A percentile compares a stretch with the other conserved stretches of the same genome.
phyloP scores from a whole-genome alignment of 495 filamentous ascomycete species.

The Cetradonia linearis region DNA sequence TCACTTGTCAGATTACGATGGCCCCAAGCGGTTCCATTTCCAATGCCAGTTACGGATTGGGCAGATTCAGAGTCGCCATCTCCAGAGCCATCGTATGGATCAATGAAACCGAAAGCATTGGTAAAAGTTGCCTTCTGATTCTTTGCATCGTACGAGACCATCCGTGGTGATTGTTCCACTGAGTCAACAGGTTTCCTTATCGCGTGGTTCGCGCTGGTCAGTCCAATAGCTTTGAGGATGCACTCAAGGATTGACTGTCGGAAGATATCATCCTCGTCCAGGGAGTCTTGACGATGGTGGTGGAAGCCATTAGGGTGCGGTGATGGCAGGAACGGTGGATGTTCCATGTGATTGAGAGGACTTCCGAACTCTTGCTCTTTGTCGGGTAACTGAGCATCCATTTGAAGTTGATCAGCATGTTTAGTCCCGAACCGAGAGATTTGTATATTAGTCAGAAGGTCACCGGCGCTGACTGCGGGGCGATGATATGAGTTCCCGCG shows the following conservation, averaged over 20 bases:
- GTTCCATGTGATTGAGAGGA: constrained; percentile 50
- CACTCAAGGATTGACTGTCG: constrained; percentile 86
- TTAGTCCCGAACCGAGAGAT: constrained; percentile 47
- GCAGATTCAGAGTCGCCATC: constrained; percentile 86
- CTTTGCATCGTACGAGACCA: constrained; percentile 76
- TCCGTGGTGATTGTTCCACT: constrained; percentile 69
- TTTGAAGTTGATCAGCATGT: constrained; percentile 13
- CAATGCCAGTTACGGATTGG: constrained; percentile 53
- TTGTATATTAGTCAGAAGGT: constrained; percentile 72
- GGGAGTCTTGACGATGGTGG: constrained; percentile 57
- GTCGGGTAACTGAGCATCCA: constrained; percentile 20
- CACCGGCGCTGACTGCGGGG: constrained; percentile 54
- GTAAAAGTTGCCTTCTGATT: constrained; percentile 75
- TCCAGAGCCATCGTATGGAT: constrained; percentile 69
- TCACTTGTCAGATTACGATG: constrained; percentile 55
- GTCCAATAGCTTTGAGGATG: constrained; percentile 87
- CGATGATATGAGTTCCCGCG: constrained; percentile 11
- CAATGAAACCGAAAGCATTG: constrained; percentile 93
- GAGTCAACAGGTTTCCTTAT: constrained; percentile 57
- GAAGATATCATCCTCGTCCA: constrained; percentile 80
- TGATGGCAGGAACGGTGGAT: constrained; percentile 47
- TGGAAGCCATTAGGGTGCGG: constrained; percentile 40
- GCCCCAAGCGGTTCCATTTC: constrained; percentile 45
- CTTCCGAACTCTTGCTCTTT: constrained; percentile 32
- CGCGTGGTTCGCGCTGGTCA: constrained; percentile 55